These are phyloP conservation scores for Anaeromyces robustus DNA, from an alignment of 192 early-diverging fungal genomes.

Conservation along the genomic window DNA sequence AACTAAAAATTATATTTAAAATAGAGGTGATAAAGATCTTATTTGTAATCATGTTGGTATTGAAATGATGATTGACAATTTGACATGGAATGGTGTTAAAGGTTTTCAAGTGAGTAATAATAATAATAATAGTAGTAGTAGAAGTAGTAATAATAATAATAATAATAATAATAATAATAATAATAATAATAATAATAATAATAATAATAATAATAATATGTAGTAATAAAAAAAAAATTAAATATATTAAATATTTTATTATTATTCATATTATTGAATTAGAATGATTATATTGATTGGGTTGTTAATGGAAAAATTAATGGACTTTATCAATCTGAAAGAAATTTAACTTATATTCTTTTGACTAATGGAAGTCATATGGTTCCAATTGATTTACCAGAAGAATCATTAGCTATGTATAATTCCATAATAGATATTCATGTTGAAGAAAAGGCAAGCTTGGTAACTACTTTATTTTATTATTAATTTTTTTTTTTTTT, in stretches of 20 bases:
- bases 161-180: too few species aligned
- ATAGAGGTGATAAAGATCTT: conserved; percentile 60
- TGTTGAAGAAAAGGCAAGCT: too few species aligned
- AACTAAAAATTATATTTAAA: too few species aligned
- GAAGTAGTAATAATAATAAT: too few species aligned
- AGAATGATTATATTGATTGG: conserved; percentile 41
- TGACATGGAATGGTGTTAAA: conserved; percentile 19
- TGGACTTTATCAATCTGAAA: conserved; percentile 26
- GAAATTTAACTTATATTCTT: conserved; percentile 44
- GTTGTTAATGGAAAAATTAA: conserved; percentile 18
- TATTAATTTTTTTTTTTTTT: too few species aligned
- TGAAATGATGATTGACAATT: conserved; percentile 39
- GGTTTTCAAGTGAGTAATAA: conserved; percentile 13
- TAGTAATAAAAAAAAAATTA: too few species aligned
- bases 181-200: too few species aligned
- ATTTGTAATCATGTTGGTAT: conserved; percentile 68
- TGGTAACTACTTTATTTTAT: too few species aligned
- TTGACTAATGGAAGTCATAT: conserved; percentile 51
- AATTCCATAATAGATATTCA: conserved; percentile 12
- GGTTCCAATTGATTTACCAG: conserved; percentile 48
- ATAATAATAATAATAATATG: too few species aligned
- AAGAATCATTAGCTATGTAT: conserved; percentile 8
- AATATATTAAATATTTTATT: too few species aligned
- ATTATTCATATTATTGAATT: too few species aligned
- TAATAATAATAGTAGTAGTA: too few species aligned